phyloP scores from a whole-genome alignment of 2,329 filamentous ascomycete species.

The Hypomyces perniciosus region DNA sequence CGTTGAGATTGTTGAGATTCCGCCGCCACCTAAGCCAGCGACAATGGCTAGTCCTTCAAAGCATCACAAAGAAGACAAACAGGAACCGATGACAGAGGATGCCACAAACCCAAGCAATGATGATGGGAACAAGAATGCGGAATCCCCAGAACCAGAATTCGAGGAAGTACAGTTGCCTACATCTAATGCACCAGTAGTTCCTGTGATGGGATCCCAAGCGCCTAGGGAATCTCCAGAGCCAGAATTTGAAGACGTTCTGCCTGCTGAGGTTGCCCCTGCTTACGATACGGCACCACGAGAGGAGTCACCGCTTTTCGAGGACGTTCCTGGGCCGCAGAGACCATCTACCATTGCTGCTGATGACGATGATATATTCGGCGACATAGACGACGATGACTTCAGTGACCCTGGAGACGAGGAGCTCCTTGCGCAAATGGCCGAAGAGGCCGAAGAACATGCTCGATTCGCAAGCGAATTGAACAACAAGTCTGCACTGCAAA shows the following conservation, averaged over 20 bases:
- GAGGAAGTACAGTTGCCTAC: conserved; percentile 29
- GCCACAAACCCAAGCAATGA: neutral
- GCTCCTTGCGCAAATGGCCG: conserved; percentile 75
- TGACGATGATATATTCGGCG: conserved; percentile 39
- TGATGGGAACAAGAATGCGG: neutral
- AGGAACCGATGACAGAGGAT: neutral
- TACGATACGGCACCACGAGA: conserved; percentile 11
- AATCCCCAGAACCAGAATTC: conserved; percentile 26
- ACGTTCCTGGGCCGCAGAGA: conserved; percentile 9
- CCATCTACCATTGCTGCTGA: conserved; percentile 17
- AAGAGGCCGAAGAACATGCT: conserved; percentile 89
- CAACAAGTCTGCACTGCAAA: conserved; percentile 62
- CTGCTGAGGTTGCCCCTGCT: neutral
- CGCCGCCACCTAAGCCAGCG: conserved; percentile 24
- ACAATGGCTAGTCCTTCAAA: neutral
- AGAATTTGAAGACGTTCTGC: conserved; percentile 30
- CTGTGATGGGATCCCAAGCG: conserved; percentile 12
- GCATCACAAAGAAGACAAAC: conserved; percentile 11
- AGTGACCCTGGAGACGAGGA: conserved; percentile 92
- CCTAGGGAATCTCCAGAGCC: conserved; percentile 31
- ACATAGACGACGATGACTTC: conserved; percentile 65
- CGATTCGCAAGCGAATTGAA: conserved; percentile 87
- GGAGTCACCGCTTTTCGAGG: conserved; percentile 14
- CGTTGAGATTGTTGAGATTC: conserved; percentile 50
- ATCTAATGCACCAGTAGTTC: conserved; percentile 1